Conservation (phyloP, 1,284 basidiomycete genomes). For the Papiliotrema terrestris region DNA sequence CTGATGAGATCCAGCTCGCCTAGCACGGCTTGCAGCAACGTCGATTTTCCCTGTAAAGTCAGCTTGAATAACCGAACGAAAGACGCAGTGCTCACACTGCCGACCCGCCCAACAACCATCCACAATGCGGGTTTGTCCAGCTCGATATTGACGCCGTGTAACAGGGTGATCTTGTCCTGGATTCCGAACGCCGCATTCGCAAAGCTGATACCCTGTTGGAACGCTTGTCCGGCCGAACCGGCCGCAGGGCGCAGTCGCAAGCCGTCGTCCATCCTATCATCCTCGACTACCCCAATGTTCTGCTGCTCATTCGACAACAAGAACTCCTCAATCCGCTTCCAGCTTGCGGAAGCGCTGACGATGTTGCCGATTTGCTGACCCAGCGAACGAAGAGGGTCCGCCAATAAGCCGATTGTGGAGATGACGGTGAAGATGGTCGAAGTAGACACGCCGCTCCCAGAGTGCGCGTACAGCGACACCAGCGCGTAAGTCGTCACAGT, state of each 20-base stretch:
- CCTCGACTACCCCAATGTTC: slow-evolving; percentile 49
- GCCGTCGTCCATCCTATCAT: no score
- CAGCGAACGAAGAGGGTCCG: slow-evolving; percentile 14
- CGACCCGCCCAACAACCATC: slow-evolving; percentile 20
- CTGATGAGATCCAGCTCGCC: slow-evolving; percentile 60
- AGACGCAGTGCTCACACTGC: slow-evolving; percentile 11
- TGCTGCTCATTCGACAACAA: slow-evolving; percentile 65
- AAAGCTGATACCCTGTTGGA: slow-evolving; percentile 2
- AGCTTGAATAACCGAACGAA: neutral
- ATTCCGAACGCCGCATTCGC: slow-evolving; percentile 16
- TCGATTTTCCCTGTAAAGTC: slow-evolving; percentile 60
- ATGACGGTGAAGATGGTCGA: slow-evolving; percentile 20
- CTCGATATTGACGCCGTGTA: slow-evolving; percentile 66
- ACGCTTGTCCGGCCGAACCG: neutral
- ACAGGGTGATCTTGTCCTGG: slow-evolving; percentile 58
- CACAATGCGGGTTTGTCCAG: slow-evolving; percentile 8
- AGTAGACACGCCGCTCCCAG: slow-evolving; percentile 7
- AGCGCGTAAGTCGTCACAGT: slow-evolving; percentile 18
- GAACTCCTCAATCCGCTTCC: slow-evolving; percentile 72
- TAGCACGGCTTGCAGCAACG: slow-evolving; percentile 55
- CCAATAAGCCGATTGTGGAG: slow-evolving; percentile 16
- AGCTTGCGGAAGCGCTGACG: slow-evolving; percentile 16
- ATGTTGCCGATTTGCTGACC: slow-evolving; percentile 13
- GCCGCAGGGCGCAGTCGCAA: no score
- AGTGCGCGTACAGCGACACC: slow-evolving; percentile 8